Evolutionary conservation across 2,329 filamentous ascomycete species (phyloP).

Genomic region (Colletotrichum filicis): DNA sequence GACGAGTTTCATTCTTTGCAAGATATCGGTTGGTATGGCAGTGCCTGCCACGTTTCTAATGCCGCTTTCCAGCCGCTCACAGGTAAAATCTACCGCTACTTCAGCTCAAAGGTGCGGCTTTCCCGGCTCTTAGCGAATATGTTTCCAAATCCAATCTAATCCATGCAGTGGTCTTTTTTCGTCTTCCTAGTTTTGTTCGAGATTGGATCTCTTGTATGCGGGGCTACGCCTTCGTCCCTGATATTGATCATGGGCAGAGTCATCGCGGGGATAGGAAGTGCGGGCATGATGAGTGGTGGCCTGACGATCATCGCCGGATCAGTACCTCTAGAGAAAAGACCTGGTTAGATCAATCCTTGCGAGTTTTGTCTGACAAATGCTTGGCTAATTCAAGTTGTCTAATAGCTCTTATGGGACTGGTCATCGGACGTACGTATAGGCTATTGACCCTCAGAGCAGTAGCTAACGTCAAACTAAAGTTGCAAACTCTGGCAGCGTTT

Average conservation of each 20-base stretch:
- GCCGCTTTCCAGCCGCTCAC: conserved; percentile 43
- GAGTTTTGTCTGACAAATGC: background rate
- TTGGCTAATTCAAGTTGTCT: background rate
- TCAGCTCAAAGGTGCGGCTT: conserved; percentile 49
- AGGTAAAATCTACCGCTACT: conserved; percentile 43
- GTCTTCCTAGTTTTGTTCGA: conserved; percentile 46
- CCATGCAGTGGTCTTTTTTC: conserved; percentile 44
- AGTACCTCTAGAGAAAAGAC: conserved; percentile 43
- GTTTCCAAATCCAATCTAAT: conserved; percentile 40
- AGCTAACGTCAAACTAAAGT: background rate
- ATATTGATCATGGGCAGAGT: conserved; percentile 62
- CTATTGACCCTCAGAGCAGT: background rate
- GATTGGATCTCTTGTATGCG: conserved; percentile 59
- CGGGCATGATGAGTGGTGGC: conserved; percentile 53
- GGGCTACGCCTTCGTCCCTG: conserved; percentile 51
- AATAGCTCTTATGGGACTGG: background rate
- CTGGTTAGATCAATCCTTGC: conserved; percentile 39
- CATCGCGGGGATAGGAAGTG: conserved; percentile 57
- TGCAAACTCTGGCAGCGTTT: background rate
- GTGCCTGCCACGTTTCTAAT: conserved; percentile 46
- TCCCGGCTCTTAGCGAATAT: background rate
- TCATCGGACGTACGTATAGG: conserved; percentile 1
- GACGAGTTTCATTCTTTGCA: conserved; percentile 49
- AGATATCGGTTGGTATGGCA: conserved; percentile 59
- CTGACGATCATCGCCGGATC: conserved; percentile 46